Conservation (phyloP, 1,284 basidiomycete genomes). For the Ustilago tritici region DNA sequence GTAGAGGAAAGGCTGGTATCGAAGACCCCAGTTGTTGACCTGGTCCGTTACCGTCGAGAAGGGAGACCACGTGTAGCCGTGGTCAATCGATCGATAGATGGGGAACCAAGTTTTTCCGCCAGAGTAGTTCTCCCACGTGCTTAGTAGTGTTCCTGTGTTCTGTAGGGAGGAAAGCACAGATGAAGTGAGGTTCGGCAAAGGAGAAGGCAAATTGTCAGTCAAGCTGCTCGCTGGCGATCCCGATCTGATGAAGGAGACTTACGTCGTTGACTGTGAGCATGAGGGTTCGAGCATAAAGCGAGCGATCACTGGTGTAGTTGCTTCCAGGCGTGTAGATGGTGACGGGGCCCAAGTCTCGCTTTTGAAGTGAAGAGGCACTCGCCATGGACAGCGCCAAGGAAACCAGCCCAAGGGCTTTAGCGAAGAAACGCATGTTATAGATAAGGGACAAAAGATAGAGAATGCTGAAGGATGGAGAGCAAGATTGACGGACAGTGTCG, state of each 20-base stretch:
- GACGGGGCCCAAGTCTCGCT: constrained; percentile 37
- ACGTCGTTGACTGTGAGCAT: constrained; percentile 41
- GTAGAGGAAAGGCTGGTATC: constrained; percentile 69
- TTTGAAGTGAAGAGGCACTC: constrained; percentile 22
- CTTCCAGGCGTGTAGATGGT: constrained; percentile 40
- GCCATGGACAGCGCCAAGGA: constrained; percentile 15
- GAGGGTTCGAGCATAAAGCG: constrained; percentile 39
- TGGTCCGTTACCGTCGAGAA: constrained; percentile 32
- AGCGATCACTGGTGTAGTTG: constrained; percentile 34
- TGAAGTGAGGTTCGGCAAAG: too few relatives aligned
- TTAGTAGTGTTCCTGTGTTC: constrained; percentile 35
- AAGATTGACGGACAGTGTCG: too few relatives aligned
- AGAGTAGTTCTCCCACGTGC: constrained; percentile 45
- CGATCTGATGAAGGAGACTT: neutral
- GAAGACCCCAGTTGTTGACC: constrained; percentile 67
- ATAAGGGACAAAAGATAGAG: too few relatives aligned
- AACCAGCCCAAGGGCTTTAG: constrained; percentile 12
- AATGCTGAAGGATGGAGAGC: too few relatives aligned
- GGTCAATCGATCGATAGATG: constrained; percentile 44
- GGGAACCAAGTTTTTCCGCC: constrained; percentile 36
- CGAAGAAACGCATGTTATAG: constrained; percentile 12
- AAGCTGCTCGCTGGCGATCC: too few relatives aligned
- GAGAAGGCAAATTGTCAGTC: too few relatives aligned
- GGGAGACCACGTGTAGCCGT: constrained; percentile 39
- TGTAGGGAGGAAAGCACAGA: neutral